Evolutionary conservation across 257 asterid genomes (phyloP).

Genomic region (Plantago elongata): DNA sequence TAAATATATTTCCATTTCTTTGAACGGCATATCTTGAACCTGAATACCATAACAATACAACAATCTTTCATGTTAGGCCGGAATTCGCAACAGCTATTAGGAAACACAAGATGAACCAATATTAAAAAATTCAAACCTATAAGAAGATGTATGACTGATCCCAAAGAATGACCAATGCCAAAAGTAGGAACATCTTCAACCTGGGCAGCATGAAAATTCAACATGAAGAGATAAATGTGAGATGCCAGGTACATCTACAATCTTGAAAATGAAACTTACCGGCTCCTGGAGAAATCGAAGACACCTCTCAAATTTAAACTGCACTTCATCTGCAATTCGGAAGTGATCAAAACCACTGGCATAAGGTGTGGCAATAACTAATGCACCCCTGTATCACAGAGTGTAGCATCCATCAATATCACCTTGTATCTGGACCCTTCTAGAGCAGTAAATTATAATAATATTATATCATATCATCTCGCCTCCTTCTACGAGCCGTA

Average conservation of each 20-base stretch:
- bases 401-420: conserved; percentile 20
- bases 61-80: conserved; percentile 22
- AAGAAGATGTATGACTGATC: conserved; percentile 88
- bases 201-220: conserved; percentile 34
- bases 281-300: conserved; percentile 64
- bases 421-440: conserved; percentile 15
- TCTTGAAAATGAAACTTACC: conserved; percentile 39
- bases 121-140: conserved; percentile 70
- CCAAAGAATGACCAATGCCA: conserved; percentile 92
- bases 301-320: conserved; percentile 82
- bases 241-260: conserved; percentile 15
- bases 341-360: conserved; percentile 95
- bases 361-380: conserved; percentile 92
- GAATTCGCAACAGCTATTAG: conserved; percentile 7
- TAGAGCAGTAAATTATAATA: conserved; percentile 4
- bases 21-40: conserved; percentile 95
- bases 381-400: conserved; percentile 58
- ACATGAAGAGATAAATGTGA: conserved; percentile 11
- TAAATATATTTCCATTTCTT: conserved; percentile 74
- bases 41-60: conserved; percentile 36
- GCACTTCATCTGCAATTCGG: conserved; percentile 91
- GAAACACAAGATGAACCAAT: conserved; percentile 8
- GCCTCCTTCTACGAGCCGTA: too few relatives aligned
- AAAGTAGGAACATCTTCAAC: conserved; percentile 73
- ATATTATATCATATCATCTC: background rate